Evolutionary conservation across 2,329 filamentous ascomycete species (phyloP), one percentile per base, ranked within the genome.

Genomic region (Botryotinia narcissicola): DNA sequence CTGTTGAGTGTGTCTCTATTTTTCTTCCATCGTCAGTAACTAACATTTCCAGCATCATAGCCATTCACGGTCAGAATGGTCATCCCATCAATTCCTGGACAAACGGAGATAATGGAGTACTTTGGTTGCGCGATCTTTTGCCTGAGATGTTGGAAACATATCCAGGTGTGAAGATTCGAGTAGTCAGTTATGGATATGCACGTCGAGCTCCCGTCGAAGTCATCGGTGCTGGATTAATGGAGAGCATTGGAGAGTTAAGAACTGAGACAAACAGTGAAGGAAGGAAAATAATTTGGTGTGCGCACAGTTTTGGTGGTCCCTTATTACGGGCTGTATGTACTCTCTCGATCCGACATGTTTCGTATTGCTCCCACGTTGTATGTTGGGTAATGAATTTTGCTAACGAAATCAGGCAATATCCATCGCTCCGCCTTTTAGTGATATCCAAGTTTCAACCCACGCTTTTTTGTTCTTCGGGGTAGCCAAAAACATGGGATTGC

Each of bases 101-200:
- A 12, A 25, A 73, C 10, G 22, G 29, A 29, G 64, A 42, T 25
- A 70, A 32, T 62, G 54, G 40, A 25, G n/a, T 62, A 35, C 44
- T 73, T 46, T 73, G 64, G 71, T 25, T 73, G 20, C 48, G 57
- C 18, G 71, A 73, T 67, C 54, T 73, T 25, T 44, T 73, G 20
- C 71, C 71, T 4, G 64, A 25, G 16, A 40, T 51, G 16, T 29
- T 68, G 20, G 40, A 46, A 48, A 35, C 20, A n/a, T 6, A 68
- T 54, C 25, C 12, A 40, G 35, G 32, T 9, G 29, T 35, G 37
- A 60, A 59, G 14, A n/a, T 69, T 18, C 44, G 64, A 37, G 54
- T 62, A 16, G 18, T 70, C 8, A 73, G 54, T n/a, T 73, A 40
- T 70, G 63, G 71, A 51, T 73, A 73, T n/a, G 63, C 12, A 16